These are phyloP conservation scores for Musa troglodytarum DNA, from an alignment of 176 grass and related monocot genomes.

Conservation along the genomic window DNA sequence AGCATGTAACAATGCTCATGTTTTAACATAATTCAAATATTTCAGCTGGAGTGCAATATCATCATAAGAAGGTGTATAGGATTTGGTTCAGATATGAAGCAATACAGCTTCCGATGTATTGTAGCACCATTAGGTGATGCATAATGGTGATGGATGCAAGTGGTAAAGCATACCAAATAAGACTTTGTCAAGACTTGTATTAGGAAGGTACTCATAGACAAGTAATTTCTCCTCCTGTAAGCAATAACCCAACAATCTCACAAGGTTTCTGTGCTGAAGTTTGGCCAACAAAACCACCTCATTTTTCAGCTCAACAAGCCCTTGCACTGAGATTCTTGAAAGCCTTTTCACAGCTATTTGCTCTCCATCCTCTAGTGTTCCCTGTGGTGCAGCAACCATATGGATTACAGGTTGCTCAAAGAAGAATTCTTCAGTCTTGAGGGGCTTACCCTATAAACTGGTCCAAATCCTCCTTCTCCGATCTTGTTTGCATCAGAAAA, in stretches of 20 bases:
- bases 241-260: constrained; percentile 58
- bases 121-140: neutral
- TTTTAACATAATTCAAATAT: neutral
- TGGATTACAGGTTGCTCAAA: neutral
- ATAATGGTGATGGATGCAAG: too few species aligned
- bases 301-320: constrained; percentile 64
- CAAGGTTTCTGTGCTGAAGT: constrained; percentile 66
- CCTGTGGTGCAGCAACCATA: constrained; percentile 26
- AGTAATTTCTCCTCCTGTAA: constrained; percentile 59
- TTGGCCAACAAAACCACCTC: constrained; percentile 53
- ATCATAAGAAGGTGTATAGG: neutral
- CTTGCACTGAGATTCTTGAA: constrained; percentile 47
- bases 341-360: constrained; percentile 81
- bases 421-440: neutral
- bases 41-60: neutral
- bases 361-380: constrained; percentile 51
- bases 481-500: constrained; percentile 56
- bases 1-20: neutral
- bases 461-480: constrained; percentile 57
- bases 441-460: constrained; percentile 43
- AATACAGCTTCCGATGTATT: neutral
- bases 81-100: neutral
- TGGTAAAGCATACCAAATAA: constrained; percentile 36
- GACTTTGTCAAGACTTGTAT: constrained; percentile 65
- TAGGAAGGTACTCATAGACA: constrained; percentile 65